Evolutionary conservation across 441 rosid species (phyloP).

Genomic region (Croton setiger): DNA sequence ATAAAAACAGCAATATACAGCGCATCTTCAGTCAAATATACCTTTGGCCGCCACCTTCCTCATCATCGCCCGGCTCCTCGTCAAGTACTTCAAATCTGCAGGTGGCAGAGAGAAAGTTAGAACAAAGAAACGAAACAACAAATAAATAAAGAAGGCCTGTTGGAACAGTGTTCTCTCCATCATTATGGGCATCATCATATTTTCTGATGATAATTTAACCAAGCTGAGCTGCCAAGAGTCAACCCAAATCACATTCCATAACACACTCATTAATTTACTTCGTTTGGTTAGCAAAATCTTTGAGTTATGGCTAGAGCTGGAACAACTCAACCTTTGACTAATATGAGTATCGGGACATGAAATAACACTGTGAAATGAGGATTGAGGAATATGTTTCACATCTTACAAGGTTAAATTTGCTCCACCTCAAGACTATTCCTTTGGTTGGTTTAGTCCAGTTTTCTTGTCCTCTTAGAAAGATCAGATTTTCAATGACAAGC

Average conservation of each 20-base stretch:
- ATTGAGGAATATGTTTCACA: background rate
- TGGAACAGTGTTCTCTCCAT: background rate
- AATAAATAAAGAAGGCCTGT: background rate
- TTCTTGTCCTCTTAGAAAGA: background rate
- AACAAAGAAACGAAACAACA: background rate
- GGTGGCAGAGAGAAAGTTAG: background rate
- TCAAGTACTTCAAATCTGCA: conserved; percentile 89
- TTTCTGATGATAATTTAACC: background rate
- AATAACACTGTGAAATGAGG: background rate
- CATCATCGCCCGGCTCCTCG: conserved; percentile 97
- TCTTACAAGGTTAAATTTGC: background rate
- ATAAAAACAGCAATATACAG: background rate
- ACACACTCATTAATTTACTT: background rate
- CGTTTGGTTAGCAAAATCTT: background rate
- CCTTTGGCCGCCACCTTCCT: conserved; percentile 79
- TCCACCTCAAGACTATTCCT: background rate
- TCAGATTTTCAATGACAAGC: background rate
- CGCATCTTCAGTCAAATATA: conserved; percentile 23
- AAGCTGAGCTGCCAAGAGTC: too few relatives aligned
- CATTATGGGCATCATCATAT: background rate
- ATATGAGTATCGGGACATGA: background rate
- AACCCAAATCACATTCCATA: background rate
- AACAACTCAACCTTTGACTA: background rate
- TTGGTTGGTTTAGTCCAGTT: background rate
- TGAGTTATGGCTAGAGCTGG: conserved; percentile 1